Conservation (phyloP, 495 filamentous ascomycete genomes). For the Stereocaulon alpinum region DNA sequence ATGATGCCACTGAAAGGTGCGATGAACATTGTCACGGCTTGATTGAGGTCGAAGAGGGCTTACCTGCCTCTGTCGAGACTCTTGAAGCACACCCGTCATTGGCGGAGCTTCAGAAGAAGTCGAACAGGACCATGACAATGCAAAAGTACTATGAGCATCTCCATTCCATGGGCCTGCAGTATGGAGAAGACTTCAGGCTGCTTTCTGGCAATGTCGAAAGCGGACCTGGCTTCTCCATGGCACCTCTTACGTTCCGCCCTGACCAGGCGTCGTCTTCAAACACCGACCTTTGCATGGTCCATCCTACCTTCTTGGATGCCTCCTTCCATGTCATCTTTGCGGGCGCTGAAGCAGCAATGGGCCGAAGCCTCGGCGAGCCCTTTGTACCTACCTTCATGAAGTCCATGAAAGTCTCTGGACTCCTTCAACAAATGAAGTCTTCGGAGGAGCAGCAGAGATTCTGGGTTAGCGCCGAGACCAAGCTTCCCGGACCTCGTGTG, state of each 20-base stretch:
- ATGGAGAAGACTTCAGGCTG: slow-evolving; percentile 17
- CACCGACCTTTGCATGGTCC: slow-evolving; percentile 12
- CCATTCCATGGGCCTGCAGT: slow-evolving; percentile 18
- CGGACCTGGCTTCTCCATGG: slow-evolving; percentile 14
- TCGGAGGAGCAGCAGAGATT: slow-evolving; percentile 13
- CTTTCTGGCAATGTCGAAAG: slow-evolving; percentile 17
- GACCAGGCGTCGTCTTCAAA: slow-evolving; percentile 1
- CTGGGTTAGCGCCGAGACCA: slow-evolving; percentile 17
- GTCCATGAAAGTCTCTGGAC: slow-evolving; percentile 21
- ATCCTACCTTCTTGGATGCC: slow-evolving; percentile 17
- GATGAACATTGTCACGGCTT: slow-evolving; percentile 18
- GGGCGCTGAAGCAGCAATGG: slow-evolving; percentile 12
- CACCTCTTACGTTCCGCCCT: slow-evolving; percentile 14
- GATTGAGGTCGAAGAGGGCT: slow-evolving; percentile 13
- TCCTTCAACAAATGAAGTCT: slow-evolving; percentile 10
- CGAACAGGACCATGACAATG: slow-evolving; percentile 10
- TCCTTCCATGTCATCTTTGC: slow-evolving; percentile 17
- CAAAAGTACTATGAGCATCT: slow-evolving; percentile 19
- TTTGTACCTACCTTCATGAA: slow-evolving; percentile 24
- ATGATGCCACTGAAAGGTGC: slow-evolving; percentile 14
- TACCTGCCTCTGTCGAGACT: slow-evolving; percentile 2
- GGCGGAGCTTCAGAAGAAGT: slow-evolving; percentile 3
- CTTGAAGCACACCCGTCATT: slow-evolving; percentile 7
- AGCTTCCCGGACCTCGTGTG: slow-evolving; percentile 20
- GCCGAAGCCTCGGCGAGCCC: slow-evolving; percentile 19